Evolutionary conservation across 2,329 filamentous ascomycete species (phyloP), one percentile per base, ranked within the genome.

Genomic region (Stemphylium beticola): DNA sequence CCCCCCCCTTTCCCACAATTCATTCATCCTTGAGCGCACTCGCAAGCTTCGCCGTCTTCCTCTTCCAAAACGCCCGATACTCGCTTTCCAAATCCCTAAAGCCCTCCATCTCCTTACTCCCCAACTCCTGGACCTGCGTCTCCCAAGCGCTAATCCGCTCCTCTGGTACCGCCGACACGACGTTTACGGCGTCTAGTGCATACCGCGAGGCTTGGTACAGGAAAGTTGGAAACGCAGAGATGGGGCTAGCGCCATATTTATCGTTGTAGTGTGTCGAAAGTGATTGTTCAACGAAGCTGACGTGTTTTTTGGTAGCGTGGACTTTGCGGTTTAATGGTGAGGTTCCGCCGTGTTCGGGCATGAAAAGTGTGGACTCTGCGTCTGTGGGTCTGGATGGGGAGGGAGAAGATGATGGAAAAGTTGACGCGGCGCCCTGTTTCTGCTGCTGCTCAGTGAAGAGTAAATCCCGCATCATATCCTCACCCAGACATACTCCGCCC

Each of bases 51-150:
- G 45, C 43, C 20, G 58, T 55, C 61, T 74, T 74, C 58, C 51
- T 65, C 32, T 61, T 47, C 66, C 63, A 71, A 53, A 62, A 72
- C 34, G 50, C 49, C 49, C 58, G 45, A 39, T 69, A 49, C 14
- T 67, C 65, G 42, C 61, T 57, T 34, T 69, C 63, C n/a, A 65
- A 43, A 14, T 57, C 56, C 18, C 52, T 42, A 29, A 72, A 38
- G 4, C 67, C 63, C 3, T 57, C 55, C 2, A 68, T 42, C 9
- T 71, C 54, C 43, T 61, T 49, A 10, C 33, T 51, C 2, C 68
- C 72, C 26, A 74, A 22, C 14, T 52, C 50, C 6, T 46, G 45
- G 11, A 73, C 39, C 18, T 42, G 26, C 10, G 22, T n/a, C 37
- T 66, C 46, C 7, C 74, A 37, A n/a, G 37, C 49, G 8, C 53